Conservation (phyloP, 169 alveolate species). For the Plasmodium berghei region DNA sequence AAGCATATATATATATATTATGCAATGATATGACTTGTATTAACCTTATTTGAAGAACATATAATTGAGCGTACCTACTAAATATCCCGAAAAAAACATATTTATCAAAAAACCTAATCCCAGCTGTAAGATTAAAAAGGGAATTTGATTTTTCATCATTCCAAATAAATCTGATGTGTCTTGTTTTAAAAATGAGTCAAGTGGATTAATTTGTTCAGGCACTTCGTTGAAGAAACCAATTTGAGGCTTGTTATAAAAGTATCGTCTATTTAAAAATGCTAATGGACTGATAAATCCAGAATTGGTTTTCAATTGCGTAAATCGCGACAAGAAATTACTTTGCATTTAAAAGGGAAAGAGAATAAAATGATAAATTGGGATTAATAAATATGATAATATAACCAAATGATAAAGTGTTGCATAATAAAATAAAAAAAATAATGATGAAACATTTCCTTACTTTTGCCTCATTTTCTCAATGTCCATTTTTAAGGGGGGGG, state of each 20-base stretch:
- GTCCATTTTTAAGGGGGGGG: conserved; percentile 55
- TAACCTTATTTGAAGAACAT: not conserved
- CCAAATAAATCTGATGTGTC: conserved; percentile 82
- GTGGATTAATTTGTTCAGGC: conserved; percentile 46
- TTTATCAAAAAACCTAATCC: conserved; percentile 86
- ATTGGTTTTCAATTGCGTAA: conserved; percentile 22
- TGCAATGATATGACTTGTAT: not conserved
- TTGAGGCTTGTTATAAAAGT: conserved; percentile 53
- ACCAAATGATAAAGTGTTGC: too few species aligned
- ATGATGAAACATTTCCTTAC: conserved; percentile 14
- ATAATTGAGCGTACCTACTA: conserved; percentile 78
- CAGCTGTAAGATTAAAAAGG: conserved; percentile 84
- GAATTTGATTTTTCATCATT: conserved; percentile 86
- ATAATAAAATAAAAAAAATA: too few species aligned
- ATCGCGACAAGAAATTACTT: conserved; percentile 47
- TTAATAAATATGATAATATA: too few species aligned
- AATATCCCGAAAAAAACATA: conserved; percentile 84
- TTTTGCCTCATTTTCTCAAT: conserved; percentile 56
- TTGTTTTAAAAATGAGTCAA: conserved; percentile 62
- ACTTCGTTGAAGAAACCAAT: conserved; percentile 60
- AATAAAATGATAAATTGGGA: too few species aligned
- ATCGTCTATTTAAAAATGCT: conserved; percentile 37
- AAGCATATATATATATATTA: not conserved
- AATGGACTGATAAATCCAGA: conserved; percentile 35
- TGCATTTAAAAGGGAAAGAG: not conserved